These are phyloP conservation scores for Trichoderma atrobrunneum DNA, from an alignment of 2,329 filamentous ascomycete species.

Conservation along the genomic window DNA sequence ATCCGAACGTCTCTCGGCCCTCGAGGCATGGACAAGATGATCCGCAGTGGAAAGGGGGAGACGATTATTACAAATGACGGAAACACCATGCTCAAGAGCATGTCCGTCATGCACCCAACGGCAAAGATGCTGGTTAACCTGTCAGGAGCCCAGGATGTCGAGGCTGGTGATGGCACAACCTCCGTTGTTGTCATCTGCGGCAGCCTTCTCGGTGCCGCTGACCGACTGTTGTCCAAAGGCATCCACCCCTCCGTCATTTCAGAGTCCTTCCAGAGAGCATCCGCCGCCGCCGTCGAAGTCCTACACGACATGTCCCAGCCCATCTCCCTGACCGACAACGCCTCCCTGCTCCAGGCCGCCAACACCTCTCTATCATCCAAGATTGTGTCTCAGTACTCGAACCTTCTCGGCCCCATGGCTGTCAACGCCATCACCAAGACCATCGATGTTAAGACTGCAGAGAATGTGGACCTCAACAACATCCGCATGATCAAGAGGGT, in stretches of 20 bases:
- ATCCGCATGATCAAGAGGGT: slow-evolving; percentile 97
- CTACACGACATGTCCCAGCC: slow-evolving; percentile 95
- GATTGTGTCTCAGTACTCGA: slow-evolving; percentile 96
- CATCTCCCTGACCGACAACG: slow-evolving; percentile 81
- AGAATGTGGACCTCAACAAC: slow-evolving; percentile 95
- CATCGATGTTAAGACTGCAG: slow-evolving; percentile 91
- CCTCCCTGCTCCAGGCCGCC: slow-evolving; percentile 90
- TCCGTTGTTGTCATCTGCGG: slow-evolving; percentile 98
- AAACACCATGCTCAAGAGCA: slow-evolving; percentile 98
- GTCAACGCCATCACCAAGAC: slow-evolving; percentile 95
- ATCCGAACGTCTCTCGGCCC: slow-evolving; percentile 95
- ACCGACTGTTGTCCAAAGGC: slow-evolving; percentile 84
- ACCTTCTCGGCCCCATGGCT: slow-evolving; percentile 93
- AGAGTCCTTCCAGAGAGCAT: slow-evolving; percentile 94
- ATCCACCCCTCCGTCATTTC: slow-evolving; percentile 98
- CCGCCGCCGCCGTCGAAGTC: slow-evolving; percentile 81
- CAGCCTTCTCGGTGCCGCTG: slow-evolving; percentile 88
- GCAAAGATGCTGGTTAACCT: slow-evolving; percentile 99
- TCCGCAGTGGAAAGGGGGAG: slow-evolving; percentile 92
- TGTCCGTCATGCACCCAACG: slow-evolving; percentile 99
- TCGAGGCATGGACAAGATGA: slow-evolving; percentile 99
- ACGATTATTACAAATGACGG: slow-evolving; percentile 99
- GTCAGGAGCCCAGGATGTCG: slow-evolving; percentile 94
- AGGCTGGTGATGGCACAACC: slow-evolving; percentile 96
- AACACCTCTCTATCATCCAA: slow-evolving; percentile 97